Evolutionary conservation across 2,329 filamentous ascomycete species (phyloP), one percentile per base, ranked within the genome.

Genomic region (Fusarium zealandicum): DNA sequence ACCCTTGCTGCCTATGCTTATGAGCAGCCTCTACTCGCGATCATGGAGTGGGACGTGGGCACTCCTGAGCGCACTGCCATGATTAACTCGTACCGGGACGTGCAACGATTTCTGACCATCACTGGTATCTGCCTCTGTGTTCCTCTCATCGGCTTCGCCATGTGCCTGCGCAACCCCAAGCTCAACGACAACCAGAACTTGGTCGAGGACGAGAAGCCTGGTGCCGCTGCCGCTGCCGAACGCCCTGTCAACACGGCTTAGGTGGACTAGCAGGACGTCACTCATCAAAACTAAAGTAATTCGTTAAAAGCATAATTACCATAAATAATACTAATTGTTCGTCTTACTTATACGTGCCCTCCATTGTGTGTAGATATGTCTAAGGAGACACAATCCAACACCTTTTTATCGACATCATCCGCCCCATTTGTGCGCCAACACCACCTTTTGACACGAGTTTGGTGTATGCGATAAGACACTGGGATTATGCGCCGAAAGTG

Each of bases 51-150:
- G 54, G 71, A 76, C 64, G 60, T 80, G 12, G 78, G 77, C 32
- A 76, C 75, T 0, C 71, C 71, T 4, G 76, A 80, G 69, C 75
- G 78, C 18, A 52, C 59, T 4, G 78, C 72, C 49, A 73, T 81
- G 32, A 72, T 81, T 51, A 62, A 66, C 7, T 70, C 78, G 4
- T 82, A 82, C 61, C 73, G 78, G 64, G 69, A 79, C 37, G 73
- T 78, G 0, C 79, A 82, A 73, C 72, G 75, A 6, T 65, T 80
- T 27, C 72, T 82, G 9, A 75, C 72, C 45, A 80, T 82, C 49
- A 76, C 76, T 4, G 80, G 80, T 28, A 77, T 82, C 62, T 79
- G 76, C 51, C 69, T 82, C 22, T 79, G 75, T 42, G 72, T 81
- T 25, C 79, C 79, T 18, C 73, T 81, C 17, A 78, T 82, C 25